Percentiles rank a stretch among this genome's conserved stretches.
Conservation (phyloP, 2,329 filamentous ascomycete species). For the Penicillium frequentans region DNA sequence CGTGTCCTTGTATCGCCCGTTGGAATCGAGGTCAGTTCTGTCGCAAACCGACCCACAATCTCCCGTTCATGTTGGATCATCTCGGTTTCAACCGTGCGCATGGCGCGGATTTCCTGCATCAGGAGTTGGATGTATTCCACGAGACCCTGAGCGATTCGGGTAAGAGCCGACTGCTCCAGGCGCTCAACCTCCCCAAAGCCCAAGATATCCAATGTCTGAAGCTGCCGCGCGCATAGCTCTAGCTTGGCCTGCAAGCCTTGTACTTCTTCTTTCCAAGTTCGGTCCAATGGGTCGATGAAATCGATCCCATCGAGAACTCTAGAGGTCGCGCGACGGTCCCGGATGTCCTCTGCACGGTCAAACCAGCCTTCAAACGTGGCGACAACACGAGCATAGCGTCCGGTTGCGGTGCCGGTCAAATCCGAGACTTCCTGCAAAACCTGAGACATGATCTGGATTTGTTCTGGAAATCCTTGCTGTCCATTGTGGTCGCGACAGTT, state of each 20-base stretch:
- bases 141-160: slow-evolving; percentile 29
- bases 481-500: slow-evolving; percentile 30
- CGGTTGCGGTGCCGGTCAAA: slow-evolving; percentile 22
- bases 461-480: slow-evolving; percentile 32
- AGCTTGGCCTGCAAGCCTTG: slow-evolving; percentile 31
- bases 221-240: slow-evolving; percentile 35
- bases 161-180: slow-evolving; percentile 32
- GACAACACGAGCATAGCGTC: slow-evolving; percentile 31
- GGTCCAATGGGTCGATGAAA: slow-evolving; percentile 38
- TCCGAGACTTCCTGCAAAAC: slow-evolving; percentile 40
- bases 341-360: slow-evolving; percentile 28
- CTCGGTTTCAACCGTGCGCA: slow-evolving; percentile 37
- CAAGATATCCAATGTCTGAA: slow-evolving; percentile 39
- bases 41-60: slow-evolving; percentile 32
- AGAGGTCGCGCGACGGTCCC: slow-evolving; percentile 10
- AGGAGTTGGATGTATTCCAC: slow-evolving; percentile 34
- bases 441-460: slow-evolving; percentile 41
- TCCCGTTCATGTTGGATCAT: slow-evolving; percentile 35
- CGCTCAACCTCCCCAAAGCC: slow-evolving; percentile 27
- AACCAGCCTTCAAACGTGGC: slow-evolving; percentile 40
- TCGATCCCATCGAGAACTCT: slow-evolving; percentile 10
- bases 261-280: slow-evolving; percentile 36
- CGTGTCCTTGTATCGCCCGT: neutral
- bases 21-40: slow-evolving; percentile 14
- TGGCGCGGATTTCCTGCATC: slow-evolving; percentile 37